These are phyloP conservation scores for Quambalaria eucalypti DNA, from an alignment of 1,284 basidiomycete genomes.

Conservation along the genomic window DNA sequence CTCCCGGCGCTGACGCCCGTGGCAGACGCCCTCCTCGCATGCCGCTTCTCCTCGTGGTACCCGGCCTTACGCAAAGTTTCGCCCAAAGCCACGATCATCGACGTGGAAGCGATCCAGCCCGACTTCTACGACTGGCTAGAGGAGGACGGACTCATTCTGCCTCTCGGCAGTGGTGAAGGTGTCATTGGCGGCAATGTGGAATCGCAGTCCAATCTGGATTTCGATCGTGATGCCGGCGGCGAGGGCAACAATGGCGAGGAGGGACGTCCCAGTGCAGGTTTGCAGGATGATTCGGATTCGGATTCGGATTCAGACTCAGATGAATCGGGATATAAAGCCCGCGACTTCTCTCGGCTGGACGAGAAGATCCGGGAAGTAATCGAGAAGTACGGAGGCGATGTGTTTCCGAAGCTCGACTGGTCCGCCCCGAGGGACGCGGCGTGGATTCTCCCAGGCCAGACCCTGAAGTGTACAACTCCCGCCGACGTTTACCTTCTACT, in stretches of 20 bases:
- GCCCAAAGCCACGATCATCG: slow-evolving; percentile 70
- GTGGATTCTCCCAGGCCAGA: slow-evolving; percentile 81
- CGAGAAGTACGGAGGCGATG: slow-evolving; percentile 57
- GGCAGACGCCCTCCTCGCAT: slow-evolving; percentile 52
- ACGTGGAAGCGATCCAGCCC: slow-evolving; percentile 55
- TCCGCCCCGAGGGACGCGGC: slow-evolving; percentile 64
- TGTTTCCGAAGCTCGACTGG: slow-evolving; percentile 69
- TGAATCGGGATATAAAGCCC: slow-evolving; percentile 9
- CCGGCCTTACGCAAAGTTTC: slow-evolving; percentile 61
- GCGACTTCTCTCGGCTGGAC: slow-evolving; percentile 56
- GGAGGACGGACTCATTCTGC: slow-evolving; percentile 69
- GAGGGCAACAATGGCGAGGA: slow-evolving; percentile 10
- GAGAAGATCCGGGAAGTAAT: slow-evolving; percentile 63
- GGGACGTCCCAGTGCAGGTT: no score
- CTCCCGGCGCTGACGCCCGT: slow-evolving; percentile 56
- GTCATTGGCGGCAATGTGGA: slow-evolving; percentile 30
- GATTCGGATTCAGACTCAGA: slow-evolving; percentile 54
- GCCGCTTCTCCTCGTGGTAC: slow-evolving; percentile 81
- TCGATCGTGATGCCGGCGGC: slow-evolving; percentile 1
- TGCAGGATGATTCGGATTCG: slow-evolving; percentile 52
- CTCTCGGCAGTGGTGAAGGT: slow-evolving; percentile 62
- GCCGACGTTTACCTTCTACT: slow-evolving; percentile 84
- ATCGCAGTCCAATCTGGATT: slow-evolving; percentile 53
- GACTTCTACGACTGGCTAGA: slow-evolving; percentile 67
- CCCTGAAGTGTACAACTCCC: slow-evolving; percentile 74